phyloP scores from a whole-genome alignment of 768 basidiomycete species.

The Psilocybe sp. region DNA sequence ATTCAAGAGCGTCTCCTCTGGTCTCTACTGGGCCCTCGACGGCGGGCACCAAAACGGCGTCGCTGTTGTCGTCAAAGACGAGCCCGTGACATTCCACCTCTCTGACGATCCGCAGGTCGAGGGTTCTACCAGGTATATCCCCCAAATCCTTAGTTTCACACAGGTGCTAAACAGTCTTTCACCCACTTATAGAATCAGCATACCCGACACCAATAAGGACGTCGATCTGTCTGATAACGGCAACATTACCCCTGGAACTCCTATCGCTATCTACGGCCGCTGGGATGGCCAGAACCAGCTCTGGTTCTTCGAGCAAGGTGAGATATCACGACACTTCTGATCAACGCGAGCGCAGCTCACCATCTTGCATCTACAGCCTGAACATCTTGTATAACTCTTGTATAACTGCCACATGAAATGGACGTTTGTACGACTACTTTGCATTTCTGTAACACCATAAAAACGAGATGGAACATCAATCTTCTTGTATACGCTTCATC shows the following conservation, averaged over 20 bases:
- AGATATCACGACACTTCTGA: neutral
- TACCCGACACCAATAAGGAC: constrained; percentile 28
- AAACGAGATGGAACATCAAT: too few species aligned
- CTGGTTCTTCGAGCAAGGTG: constrained; percentile 21
- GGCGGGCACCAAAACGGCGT: constrained; percentile 18
- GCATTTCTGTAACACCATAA: too few species aligned
- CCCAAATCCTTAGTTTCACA: neutral
- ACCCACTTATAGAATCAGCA: constrained; percentile 28
- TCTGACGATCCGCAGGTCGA: constrained; percentile 10
- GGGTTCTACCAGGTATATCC: constrained; percentile 23
- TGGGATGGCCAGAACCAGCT: constrained; percentile 40
- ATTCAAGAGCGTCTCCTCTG: constrained; percentile 30
- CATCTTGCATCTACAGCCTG: too few species aligned
- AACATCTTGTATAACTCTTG: too few species aligned
- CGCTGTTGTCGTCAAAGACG: neutral
- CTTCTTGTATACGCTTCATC: too few species aligned
- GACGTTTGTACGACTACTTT: too few species aligned
- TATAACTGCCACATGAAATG: too few species aligned
- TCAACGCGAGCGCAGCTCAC: too few species aligned
- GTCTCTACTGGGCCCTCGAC: constrained; percentile 27
- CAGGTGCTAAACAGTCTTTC: neutral
- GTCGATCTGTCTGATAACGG: constrained; percentile 41
- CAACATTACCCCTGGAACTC: constrained; percentile 35
- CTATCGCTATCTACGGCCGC: constrained; percentile 37
- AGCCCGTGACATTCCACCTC: too few species aligned